Base-by-base conservation (phyloP, 208 protist species). In the Crithidia expoeki region DNA sequence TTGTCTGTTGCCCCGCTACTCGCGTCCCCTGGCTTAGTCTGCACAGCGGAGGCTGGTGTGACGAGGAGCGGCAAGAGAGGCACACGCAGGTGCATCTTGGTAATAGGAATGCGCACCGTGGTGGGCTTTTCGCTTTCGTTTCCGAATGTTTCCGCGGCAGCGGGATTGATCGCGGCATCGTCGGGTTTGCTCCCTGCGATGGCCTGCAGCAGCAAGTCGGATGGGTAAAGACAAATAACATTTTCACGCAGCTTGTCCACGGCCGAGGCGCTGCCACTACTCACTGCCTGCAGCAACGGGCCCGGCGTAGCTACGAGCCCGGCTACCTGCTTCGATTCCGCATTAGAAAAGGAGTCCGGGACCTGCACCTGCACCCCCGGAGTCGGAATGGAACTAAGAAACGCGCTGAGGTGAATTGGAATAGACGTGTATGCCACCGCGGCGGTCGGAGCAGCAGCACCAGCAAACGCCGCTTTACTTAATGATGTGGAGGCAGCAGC, bases 21-120 rank as follows among this genome's bases (percentile, higher is more conserved):
- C 10, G 38, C 44, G 38, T 28, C 19, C 25, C 30, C 52, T 32
- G 21, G 16, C 34, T 23, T 58, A n/a, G 32, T 36, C 56, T 55
- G 34, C 23, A 57, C 50, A 11, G 44, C 63, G 12, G 78, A 27
- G 40, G 47, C 62, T 16, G 71, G 64, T 0, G 80, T 85, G 58
- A 84, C 75, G 53, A 91, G 81, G 25, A 90, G 47, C 12, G 88
- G 88, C 32, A 90, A 66, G 12, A 94, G 55, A 14, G 88, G 88
- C 19, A 92, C 44, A 1, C 58, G 44, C 28, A 85, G 59, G 6
- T 42, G 32, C 59, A 86, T 75, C n/a, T 46, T 62, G 19, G 38
- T 51, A 2, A 74, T 55, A 4, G 46, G 25, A 17, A 63, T 42
- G 11, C 19, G 19, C 33, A n/a, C n/a, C 28, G n/a, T 36, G 14